Evolutionary conservation across 345 rosid species (phyloP), one percentile per base, ranked within the genome.

Genomic region (Trapa incisa): DNA sequence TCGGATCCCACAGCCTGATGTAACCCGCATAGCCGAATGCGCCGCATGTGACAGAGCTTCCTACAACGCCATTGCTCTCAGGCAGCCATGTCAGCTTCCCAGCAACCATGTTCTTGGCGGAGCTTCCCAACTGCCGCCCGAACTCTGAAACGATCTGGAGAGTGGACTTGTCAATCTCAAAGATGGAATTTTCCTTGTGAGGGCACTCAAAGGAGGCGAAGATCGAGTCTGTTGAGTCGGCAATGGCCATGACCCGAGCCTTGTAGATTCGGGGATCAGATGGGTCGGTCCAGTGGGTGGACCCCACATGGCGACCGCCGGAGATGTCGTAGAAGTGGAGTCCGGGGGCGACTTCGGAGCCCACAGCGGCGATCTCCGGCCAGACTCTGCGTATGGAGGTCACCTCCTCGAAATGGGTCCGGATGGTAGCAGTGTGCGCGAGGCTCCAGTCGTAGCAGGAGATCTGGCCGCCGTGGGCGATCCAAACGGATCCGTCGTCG

Each of bases 391-490:
- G 71, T 35, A 90, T 81, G 29, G 95, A 83, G 47, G 86, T 79
- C 78, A 93, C 75, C 43, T 86, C 87, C 3, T 73, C 85, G 63
- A 93, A 80, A 75, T 93, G 98, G 3, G 98, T 90, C 14, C 97
- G 94, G 16, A 86, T 75, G 41, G 98, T 82, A 68, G 78, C 74
- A 32, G 83, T 53, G 63, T 87, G 93, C 6, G 78, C 63, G 45
- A 93, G 85, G 54, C 79, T 84, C 79, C 90, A 81, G 71, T 93
- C 97, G 72, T 88, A 93, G 54, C 82, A 71, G 22, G 98, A 93
- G 56, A 93, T 76, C 75, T 86, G 96, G 36, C 98, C 98, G 0
- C 97, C 97, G 69, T 93, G 98, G 42, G 94, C 96, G 39, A 90
- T 82, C 90, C 91, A 90, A 37, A 93, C 38, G 15, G 96, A 90